Base-by-base conservation (phyloP, 2,329 filamentous ascomycete genomes). In the Catunica adiposa region DNA sequence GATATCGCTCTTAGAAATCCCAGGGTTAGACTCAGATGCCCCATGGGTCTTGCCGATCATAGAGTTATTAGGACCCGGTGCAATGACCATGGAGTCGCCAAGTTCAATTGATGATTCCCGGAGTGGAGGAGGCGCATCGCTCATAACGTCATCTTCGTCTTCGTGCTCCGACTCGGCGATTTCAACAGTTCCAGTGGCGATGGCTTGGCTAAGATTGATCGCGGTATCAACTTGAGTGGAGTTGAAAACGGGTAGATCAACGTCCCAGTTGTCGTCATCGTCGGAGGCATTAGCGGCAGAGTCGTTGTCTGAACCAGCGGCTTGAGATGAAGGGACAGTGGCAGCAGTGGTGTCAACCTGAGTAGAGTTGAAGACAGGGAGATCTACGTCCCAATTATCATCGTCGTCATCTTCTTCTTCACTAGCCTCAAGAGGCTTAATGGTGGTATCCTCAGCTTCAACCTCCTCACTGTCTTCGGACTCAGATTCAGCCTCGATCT, bases 331-430 rank as follows among this genome's bases (percentile, higher is more conserved):
- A 11, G 29, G 11, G 29, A 11, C 5, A 11, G 29, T 11, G 11
- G 29, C 5, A 34, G 29, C 29, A 34, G 11, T 34, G 29, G 29
- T 4, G 48, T 51, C 38, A 29, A 52, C 25, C 15, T 58, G 47
- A 5, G 56, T 58, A 3, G 56, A 58, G 22, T 58, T 56, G 22
- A 58, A 58, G 17, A 58, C 46, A 14, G 57, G 57, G 4, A 58
- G 26, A 29, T 58, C 54, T 9, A 51, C 44, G 37, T 51, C 55
- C 37, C 55, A 51, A 11, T 55, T 40, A 23, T 57, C 56, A 1
- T 56, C 54, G 2, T 58, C 56, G 6, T 52, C 47, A 5, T 55
- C 53, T 14, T 53, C 53, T 29, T 25, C 52, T 9, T 50, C 53
- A n/a, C 23, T 42, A 25, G 25, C 11, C 15, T 17, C 48, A 20